phyloP scores from a whole-genome alignment of 1,284 basidiomycete genomes.

The Ceratobasidium sp. region DNA sequence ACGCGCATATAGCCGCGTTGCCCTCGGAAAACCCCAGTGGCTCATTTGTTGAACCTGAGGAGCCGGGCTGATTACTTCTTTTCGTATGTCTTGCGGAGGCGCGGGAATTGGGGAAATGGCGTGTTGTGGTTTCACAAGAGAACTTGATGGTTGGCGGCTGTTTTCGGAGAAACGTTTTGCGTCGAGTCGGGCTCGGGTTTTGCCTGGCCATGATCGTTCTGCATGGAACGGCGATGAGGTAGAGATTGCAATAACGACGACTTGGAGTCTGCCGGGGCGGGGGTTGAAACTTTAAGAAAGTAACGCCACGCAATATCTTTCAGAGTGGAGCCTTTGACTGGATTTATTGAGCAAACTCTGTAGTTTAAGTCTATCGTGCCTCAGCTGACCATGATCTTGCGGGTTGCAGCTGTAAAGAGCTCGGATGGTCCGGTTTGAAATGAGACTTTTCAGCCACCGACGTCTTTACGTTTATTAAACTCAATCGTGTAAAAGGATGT shows the following conservation, averaged over 20 bases:
- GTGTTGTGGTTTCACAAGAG: too few relatives aligned
- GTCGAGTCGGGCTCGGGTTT: too few relatives aligned
- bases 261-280: not conserved
- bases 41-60: not conserved
- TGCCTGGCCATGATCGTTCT: too few relatives aligned
- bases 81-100: not conserved
- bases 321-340: not conserved
- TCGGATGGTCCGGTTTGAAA: not conserved
- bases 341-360: too few relatives aligned
- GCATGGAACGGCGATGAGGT: too few relatives aligned
- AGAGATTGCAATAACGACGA: too few relatives aligned
- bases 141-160: too few relatives aligned
- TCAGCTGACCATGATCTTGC: too few relatives aligned
- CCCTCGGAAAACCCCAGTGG: not conserved
- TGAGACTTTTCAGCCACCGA: not conserved
- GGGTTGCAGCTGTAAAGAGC: not conserved
- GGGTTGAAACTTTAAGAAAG: not conserved
- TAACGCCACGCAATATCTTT: not conserved
- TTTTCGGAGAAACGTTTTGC: too few relatives aligned
- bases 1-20: constrained; percentile 1
- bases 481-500: too few relatives aligned
- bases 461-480: too few relatives aligned
- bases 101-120: not conserved
- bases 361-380: too few relatives aligned
- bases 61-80: not conserved